Evolutionary conservation across 2,329 filamentous ascomycete genomes (phyloP).

Genomic region (Alternaria angustiovoidea): DNA sequence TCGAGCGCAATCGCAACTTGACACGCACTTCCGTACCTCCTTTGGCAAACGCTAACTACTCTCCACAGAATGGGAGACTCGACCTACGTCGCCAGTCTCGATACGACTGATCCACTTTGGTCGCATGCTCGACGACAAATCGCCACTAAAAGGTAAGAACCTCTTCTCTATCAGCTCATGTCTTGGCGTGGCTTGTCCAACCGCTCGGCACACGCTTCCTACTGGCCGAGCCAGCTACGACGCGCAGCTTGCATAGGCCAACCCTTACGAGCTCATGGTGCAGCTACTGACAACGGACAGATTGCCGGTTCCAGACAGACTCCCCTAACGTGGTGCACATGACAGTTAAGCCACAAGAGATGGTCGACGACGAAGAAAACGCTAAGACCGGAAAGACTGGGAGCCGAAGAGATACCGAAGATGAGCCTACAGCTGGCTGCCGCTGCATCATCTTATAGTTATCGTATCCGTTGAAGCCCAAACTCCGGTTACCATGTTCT

Average conservation of each 20-base stretch:
- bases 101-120: slow-evolving; percentile 94
- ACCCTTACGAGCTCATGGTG: not conserved
- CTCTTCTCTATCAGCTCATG: not conserved
- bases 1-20: not conserved
- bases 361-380: slow-evolving; percentile 81
- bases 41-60: slow-evolving; percentile 28
- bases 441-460: slow-evolving; percentile 69
- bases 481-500: not conserved
- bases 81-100: slow-evolving; percentile 84
- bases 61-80: slow-evolving; percentile 77
- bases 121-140: slow-evolving; percentile 88
- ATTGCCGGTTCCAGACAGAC: slow-evolving; percentile 79
- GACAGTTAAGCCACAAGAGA: slow-evolving; percentile 86
- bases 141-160: slow-evolving; percentile 77
- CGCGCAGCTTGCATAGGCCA: slow-evolving; percentile 8
- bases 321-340: slow-evolving; percentile 90
- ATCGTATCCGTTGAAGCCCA: slow-evolving; percentile 1
- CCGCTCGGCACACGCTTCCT: slow-evolving; percentile 20
- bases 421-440: slow-evolving; percentile 65
- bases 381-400: slow-evolving; percentile 70
- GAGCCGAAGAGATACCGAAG: slow-evolving; percentile 60
- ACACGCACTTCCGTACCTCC: not conserved
- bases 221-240: slow-evolving; percentile 17
- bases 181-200: slow-evolving; percentile 32
- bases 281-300: slow-evolving; percentile 55